These are phyloP conservation scores for Candida sp. DNA, from an alignment of 1,139 yeast genomes.

Conservation along the genomic window DNA sequence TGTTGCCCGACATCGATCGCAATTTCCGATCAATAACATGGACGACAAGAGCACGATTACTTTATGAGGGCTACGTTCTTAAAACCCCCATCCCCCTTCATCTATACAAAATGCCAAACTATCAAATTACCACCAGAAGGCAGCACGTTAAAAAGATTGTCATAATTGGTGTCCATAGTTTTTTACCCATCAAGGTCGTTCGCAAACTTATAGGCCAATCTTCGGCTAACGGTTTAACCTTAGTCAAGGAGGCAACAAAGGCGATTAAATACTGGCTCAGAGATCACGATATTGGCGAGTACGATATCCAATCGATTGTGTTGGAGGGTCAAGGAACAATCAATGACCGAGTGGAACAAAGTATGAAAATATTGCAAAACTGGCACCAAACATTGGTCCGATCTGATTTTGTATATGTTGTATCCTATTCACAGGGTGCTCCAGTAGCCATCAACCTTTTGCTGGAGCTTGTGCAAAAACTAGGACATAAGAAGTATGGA, in stretches of 20 bases:
- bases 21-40: constrained; percentile 37
- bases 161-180: constrained; percentile 49
- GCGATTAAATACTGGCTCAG: constrained; percentile 40
- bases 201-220: constrained; percentile 42
- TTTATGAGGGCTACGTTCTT: constrained; percentile 28
- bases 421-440: constrained; percentile 44
- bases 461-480: constrained; percentile 20
- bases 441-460: constrained; percentile 44
- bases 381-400: constrained; percentile 35
- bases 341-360: constrained; percentile 34
- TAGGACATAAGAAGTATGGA: constrained; percentile 29
- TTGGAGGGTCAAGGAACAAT: constrained; percentile 53
- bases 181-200: constrained; percentile 51
- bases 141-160: constrained; percentile 29
- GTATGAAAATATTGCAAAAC: constrained; percentile 34
- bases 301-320: constrained; percentile 43
- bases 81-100: constrained; percentile 29
- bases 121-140: constrained; percentile 14
- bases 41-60: constrained; percentile 35
- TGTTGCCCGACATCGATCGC: constrained; percentile 24
- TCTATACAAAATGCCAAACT: constrained; percentile 21
- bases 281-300: constrained; percentile 18
- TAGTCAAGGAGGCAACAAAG: constrained; percentile 31
- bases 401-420: constrained; percentile 42
- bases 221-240: constrained; percentile 40